Evolutionary conservation across 192 early-diverging fungal genomes (phyloP), one percentile per base, ranked within the genome.

Genomic region (Powellomyces hirtus): DNA sequence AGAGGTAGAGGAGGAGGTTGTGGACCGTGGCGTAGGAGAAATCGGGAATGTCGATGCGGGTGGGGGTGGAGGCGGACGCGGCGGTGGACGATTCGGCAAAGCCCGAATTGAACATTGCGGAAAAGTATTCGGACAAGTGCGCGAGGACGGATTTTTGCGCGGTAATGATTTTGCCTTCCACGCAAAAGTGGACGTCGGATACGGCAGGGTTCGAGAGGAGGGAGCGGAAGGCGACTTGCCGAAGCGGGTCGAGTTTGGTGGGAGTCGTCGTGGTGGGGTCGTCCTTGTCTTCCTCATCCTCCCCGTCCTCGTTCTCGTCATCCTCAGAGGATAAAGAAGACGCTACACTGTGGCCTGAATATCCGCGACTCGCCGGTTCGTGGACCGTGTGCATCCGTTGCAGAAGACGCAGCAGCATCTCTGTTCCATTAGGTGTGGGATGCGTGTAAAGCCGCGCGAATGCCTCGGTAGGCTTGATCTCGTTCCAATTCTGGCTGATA

Each of bases 61-160:
- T 56, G 29, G 53, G 7, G n/a, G 16, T 49, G 5, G n/a, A 24
- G 4, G n/a, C 46, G 2, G 5, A 18, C n/a, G n/a, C 16, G 46
- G n/a, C 46, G 53, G 4, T 29, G 6, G 29, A 6, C 26, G 29
- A 5, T 56, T 56, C 53, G 29, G 53, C 24, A 34, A 56, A 56
- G 4, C 46, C 46, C 4, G 46, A 49, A 3, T 18, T 27, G 59
- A 74, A 74, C 73, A 74, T 74, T 10, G 61, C 61, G 1, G 27
- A 10, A 62, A 74, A 74, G 44, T 69, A 74, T 4, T 74, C 73
- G 3, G 49, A 56, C 0, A 74, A 38, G 6, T 16, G 33, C 53
- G 29, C 33, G 3, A 74, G 40, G 16, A 74, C 45, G 55, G 59
- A 63, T 38, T 74, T 74, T 74, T 74, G 73, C 8, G 49, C 73